Percentiles rank a stretch among this genome's conserved stretches.
Conservation (phyloP, 2,329 filamentous ascomycete species). For the Aureobasidium zeae region DNA sequence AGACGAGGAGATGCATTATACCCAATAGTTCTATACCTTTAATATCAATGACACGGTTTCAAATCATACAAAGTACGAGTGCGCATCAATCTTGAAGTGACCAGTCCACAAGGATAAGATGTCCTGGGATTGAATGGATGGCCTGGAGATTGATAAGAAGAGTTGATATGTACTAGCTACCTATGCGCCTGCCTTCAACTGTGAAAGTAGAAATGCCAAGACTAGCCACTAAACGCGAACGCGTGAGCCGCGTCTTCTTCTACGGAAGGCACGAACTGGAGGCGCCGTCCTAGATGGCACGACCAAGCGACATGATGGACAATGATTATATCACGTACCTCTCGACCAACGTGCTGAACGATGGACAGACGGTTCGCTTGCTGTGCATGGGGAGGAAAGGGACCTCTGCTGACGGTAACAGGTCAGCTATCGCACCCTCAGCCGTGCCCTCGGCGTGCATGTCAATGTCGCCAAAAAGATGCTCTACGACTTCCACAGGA, state of each 20-base stretch:
- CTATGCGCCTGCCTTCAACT: too few relatives aligned
- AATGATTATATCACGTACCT: conserved; percentile 60
- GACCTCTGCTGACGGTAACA: conserved; percentile 30
- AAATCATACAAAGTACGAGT: background rate
- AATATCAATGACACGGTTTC: conserved; percentile 6
- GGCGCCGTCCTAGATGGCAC: too few relatives aligned
- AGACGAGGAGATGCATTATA: conserved; percentile 14
- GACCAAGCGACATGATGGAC: conserved; percentile 7
- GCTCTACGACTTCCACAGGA: conserved; percentile 74
- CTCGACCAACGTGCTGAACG: conserved; percentile 64
- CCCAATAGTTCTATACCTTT: conserved; percentile 13
- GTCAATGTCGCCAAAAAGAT: conserved; percentile 85
- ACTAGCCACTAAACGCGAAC: background rate
- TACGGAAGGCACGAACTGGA: too few relatives aligned
- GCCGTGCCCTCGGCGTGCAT: conserved; percentile 72
- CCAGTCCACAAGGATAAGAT: too few relatives aligned
- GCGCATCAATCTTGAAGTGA: too few relatives aligned
- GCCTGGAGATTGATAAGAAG: too few relatives aligned
- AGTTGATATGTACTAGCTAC: too few relatives aligned
- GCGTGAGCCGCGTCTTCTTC: background rate
- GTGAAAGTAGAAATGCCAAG: too few relatives aligned
- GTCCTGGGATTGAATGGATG: too few relatives aligned
- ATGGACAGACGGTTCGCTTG: conserved; percentile 57
- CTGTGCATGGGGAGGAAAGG: background rate
- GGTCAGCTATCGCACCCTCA: conserved; percentile 81